phyloP scores from a whole-genome alignment of 73 alveolate species.

The Stentor roeselii region DNA sequence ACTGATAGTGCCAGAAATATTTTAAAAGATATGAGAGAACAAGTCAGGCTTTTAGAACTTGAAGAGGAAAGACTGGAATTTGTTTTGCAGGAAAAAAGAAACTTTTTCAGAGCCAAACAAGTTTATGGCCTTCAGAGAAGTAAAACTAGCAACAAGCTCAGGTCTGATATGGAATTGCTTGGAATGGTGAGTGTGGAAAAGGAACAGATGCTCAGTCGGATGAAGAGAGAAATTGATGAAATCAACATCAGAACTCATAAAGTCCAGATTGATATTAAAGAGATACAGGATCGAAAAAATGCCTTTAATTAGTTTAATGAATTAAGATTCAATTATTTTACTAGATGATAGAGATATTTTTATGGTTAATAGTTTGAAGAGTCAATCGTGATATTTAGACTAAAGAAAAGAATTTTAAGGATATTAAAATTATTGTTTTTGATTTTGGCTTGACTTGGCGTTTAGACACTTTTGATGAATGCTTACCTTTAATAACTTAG shows the following conservation, averaged over 20 bases:
- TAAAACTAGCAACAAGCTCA: conserved; percentile 4
- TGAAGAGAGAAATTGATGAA: conserved; percentile 1
- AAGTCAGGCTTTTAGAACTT: neutral
- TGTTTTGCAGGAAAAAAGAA: neutral
- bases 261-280: neutral
- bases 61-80: neutral
- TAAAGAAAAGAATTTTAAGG: too few species aligned
- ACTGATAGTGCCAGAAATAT: neutral
- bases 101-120: neutral
- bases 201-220: neutral
- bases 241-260: neutral
- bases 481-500: too few species aligned
- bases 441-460: too few species aligned
- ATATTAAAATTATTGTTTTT: too few species aligned
- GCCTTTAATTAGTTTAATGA: too few species aligned
- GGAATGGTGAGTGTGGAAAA: conserved; percentile 7
- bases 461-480: too few species aligned
- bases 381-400: too few species aligned
- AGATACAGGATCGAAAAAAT: neutral
- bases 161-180: conserved; percentile 13
- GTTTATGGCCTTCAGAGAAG: neutral
- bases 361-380: too few species aligned
- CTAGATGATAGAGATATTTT: too few species aligned
- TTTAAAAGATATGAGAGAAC: neutral
- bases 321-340: too few species aligned